A percentile compares a stretch with the other conserved stretches of the same genome.
These are phyloP conservation scores for Erodium chrysanthum DNA, from an alignment of 441 rosid species.

Conservation along the genomic window DNA sequence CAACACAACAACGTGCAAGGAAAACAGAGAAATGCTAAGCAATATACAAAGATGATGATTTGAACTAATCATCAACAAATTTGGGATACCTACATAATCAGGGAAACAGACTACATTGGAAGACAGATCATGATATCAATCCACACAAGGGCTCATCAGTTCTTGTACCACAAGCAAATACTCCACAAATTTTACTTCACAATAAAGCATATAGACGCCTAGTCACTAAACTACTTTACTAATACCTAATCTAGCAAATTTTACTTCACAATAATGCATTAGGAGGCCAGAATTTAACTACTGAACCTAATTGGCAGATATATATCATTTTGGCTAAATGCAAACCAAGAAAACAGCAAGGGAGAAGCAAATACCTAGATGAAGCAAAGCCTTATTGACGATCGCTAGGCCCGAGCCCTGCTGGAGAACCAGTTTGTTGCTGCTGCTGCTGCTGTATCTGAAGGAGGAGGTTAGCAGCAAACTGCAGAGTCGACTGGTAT, in stretches of 20 bases:
- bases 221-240: neutral
- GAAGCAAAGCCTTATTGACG: conserved; percentile 30
- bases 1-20: too few relatives aligned
- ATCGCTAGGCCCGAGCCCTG: conserved; percentile 44
- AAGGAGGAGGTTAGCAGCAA: conserved; percentile 85
- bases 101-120: neutral
- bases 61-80: too few relatives aligned
- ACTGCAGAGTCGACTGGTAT: conserved; percentile 83
- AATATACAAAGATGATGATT: neutral
- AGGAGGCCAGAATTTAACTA: too few relatives aligned
- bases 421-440: conserved; percentile 32
- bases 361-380: conserved; percentile 35
- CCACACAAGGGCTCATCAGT: neutral
- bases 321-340: neutral
- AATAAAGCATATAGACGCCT: neutral
- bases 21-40: neutral
- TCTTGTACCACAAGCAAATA: neutral
- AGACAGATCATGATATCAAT: too few relatives aligned
- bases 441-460: conserved; percentile 68
- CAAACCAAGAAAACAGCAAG: conserved; percentile 15
- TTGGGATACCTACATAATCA: neutral
- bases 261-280: too few relatives aligned
- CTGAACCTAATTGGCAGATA: neutral
- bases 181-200: neutral
- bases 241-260: neutral